These are phyloP conservation scores for Parsonsia alboflavescens DNA, from an alignment of 257 asterid genomes.

Conservation along the genomic window DNA sequence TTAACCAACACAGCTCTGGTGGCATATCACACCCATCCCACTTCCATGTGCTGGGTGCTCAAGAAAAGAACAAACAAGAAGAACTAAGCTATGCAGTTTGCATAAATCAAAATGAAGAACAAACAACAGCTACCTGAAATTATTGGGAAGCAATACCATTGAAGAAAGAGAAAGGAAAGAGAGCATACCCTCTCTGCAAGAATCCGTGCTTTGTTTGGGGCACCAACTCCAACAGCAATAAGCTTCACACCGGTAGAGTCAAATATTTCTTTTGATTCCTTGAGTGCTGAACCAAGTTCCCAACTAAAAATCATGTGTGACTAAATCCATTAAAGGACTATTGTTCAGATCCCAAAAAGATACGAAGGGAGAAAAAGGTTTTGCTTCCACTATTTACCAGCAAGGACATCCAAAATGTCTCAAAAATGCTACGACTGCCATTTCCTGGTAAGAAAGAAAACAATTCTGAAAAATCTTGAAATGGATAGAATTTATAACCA, in stretches of 20 bases:
- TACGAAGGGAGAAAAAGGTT: background rate
- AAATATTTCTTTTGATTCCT: conserved; percentile 56
- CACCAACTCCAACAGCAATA: conserved; percentile 83
- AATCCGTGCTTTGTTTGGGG: conserved; percentile 78
- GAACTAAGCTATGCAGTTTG: background rate
- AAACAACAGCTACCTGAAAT: background rate
- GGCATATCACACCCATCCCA: background rate
- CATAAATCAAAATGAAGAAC: background rate
- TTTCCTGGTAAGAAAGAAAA: conserved; percentile 43
- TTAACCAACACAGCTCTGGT: background rate
- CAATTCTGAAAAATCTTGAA: background rate
- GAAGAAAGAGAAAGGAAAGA: background rate
- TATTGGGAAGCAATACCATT: background rate
- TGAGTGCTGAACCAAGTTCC: conserved; percentile 80
- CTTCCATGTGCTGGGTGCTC: background rate
- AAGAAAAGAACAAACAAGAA: background rate
- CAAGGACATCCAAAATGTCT: conserved; percentile 94
- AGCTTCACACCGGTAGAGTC: conserved; percentile 80
- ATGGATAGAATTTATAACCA: background rate
- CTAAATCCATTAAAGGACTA: background rate
- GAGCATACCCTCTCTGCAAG: conserved; percentile 68
- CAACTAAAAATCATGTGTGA: conserved; percentile 43
- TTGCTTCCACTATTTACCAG: conserved; percentile 42
- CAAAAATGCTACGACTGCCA: conserved; percentile 83
- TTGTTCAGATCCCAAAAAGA: background rate